Percentiles rank a stretch among this genome's conserved stretches.
Evolutionary conservation across 2,329 filamentous ascomycete species (phyloP).

Genomic region (Westerdykella sp.): DNA sequence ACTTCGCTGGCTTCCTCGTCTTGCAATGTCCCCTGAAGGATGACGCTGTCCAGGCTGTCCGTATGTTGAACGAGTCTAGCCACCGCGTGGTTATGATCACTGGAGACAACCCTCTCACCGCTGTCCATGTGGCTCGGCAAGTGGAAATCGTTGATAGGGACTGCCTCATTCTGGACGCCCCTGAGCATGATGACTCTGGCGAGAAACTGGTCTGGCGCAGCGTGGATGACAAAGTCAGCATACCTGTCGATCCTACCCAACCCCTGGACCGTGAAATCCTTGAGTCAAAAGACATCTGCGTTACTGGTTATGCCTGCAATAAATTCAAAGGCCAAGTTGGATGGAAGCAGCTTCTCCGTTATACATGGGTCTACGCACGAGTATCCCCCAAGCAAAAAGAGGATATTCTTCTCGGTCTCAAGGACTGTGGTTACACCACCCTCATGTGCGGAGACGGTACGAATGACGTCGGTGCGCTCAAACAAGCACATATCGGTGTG

Average conservation of each 20-base stretch:
- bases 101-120: constrained; percentile 93
- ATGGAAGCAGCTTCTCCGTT: constrained; percentile 70
- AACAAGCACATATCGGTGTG: constrained; percentile 96
- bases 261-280: constrained; percentile 76
- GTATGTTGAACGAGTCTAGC: constrained; percentile 97
- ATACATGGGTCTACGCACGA: constrained; percentile 96
- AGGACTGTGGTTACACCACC: constrained; percentile 95
- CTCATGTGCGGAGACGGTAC: constrained; percentile 98
- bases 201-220: constrained; percentile 88
- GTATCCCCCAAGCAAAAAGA: constrained; percentile 99
- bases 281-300: constrained; percentile 81
- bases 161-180: constrained; percentile 88
- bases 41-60: constrained; percentile 86
- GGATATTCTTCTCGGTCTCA: constrained; percentile 92
- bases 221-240: constrained; percentile 81
- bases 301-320: constrained; percentile 87
- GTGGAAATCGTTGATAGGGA: constrained; percentile 98
- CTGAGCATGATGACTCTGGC: constrained; percentile 77
- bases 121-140: constrained; percentile 88
- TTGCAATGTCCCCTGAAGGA: constrained; percentile 94
- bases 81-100: constrained; percentile 99
- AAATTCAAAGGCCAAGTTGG: constrained; percentile 80
- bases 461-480: constrained; percentile 94
- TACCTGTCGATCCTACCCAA: constrained; percentile 76
- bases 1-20: constrained; percentile 92